Evolutionary conservation across 164 flowering plant genomes (phyloP).

Genomic region (Nelumbo lutea): DNA sequence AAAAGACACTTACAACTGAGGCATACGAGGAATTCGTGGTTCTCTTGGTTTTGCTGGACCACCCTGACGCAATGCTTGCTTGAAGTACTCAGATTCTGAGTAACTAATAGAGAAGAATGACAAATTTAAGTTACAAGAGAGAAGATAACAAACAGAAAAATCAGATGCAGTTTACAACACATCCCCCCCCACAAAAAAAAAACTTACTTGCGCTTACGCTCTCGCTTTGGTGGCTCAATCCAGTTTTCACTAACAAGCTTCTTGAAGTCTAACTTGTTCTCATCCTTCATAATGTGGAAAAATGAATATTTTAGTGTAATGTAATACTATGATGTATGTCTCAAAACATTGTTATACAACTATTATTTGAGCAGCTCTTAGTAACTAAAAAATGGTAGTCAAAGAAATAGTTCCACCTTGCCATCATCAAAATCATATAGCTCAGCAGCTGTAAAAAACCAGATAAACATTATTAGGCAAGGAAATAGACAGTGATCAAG

Average conservation of each 20-base stretch:
- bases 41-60: constrained; percentile 89
- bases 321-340: no score
- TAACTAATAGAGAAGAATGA: constrained; percentile 33
- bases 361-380: background rate
- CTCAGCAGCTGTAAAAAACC: constrained; percentile 74
- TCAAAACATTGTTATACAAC: background rate
- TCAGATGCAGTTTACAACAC: background rate
- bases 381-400: background rate
- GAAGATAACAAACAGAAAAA: background rate
- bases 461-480: background rate
- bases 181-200: background rate
- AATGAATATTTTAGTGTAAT: background rate
- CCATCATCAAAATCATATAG: constrained; percentile 92
- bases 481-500: background rate
- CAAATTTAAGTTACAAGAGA: constrained; percentile 2
- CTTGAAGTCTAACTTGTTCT: constrained; percentile 88
- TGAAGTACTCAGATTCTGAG: constrained; percentile 95
- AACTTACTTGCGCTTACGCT: constrained; percentile 91
- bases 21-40: constrained; percentile 98
- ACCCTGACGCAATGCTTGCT: constrained; percentile 98
- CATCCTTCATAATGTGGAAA: constrained; percentile 51
- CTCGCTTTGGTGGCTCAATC: constrained; percentile 95
- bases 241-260: constrained; percentile 93
- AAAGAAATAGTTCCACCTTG: constrained; percentile 41
- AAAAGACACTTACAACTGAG: constrained; percentile 40